Evolutionary conservation across 331 rosid genomes (phyloP), one percentile per base, ranked within the genome.

Genomic region (Spiraea crenata): DNA sequence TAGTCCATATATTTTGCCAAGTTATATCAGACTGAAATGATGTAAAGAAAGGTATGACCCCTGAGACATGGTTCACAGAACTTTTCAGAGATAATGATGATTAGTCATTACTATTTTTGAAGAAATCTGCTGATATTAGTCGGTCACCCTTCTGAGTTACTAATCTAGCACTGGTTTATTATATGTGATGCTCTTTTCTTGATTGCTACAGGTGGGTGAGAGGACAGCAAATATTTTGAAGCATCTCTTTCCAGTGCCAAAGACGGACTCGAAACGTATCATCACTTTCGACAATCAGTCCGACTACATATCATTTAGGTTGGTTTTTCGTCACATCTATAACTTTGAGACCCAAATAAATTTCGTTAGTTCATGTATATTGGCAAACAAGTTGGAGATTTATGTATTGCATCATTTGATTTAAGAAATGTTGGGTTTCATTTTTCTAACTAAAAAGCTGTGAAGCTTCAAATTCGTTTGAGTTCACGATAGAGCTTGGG

Each of bases 291-390:
- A 92, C 40, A 93, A 93, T 82, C 82, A 83, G 72, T 88, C 90
- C 57, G 97, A 93, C 76, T 89, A 83, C 70, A 72, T 93, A 78
- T 93, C 96, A 4, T 93, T 93, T 83, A 93, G 98, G 96, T 90
- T 76, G 63, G 87, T 79, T 72, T 17, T 17, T 49, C 60, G 15
- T 69, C 50, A 41, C 42, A 16, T 9, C 48, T n/a, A 34, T 52
- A 52, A 52, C 15, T 45, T 5, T 39, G 51, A 35, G 55, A 52
- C 34, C 57, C 57, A 52, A 52, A 52, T 52, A 7, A 19, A n/a
- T 52, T 52, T 25, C 2, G 31, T 25, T 25, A 25, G 31, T 25
- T 25, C 31, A 25, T 25, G 31, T 25, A 25, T 25, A 1, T 25
- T 25, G 31, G 31, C 31, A 25, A 25, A 25, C 31, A 25, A 25